Evolutionary conservation across 768 basidiomycete species (phyloP), one percentile per base, ranked within the genome.

Genomic region (Calocybe cyanea): DNA sequence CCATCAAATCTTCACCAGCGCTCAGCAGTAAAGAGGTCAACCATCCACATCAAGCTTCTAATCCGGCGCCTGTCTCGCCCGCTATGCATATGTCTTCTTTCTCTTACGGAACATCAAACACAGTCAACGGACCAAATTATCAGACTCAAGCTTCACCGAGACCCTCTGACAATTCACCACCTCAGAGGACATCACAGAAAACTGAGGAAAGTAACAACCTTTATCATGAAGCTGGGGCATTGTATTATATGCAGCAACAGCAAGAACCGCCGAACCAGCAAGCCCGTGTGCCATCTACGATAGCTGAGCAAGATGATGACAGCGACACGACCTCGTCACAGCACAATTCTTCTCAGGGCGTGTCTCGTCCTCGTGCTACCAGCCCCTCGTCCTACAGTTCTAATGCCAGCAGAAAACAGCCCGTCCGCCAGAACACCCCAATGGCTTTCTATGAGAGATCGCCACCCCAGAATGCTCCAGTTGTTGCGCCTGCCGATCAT

Each of bases 171-270:
- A 23, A 54, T 2, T 48, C 49, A 15, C 43, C 58, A 7, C 47
- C 55, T 8, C 38, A 57, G 2, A 17, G 37, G 7, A 19, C 42
- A 19, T 41, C 32, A 21, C 13, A 21, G 2, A 53, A 50, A 8
- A 58, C 62, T 32, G 67, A 69, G 31, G 63, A 63, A 5, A 48
- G 61, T 51, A 49, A 48, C 51, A 62, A 68, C 62, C 61, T 84
- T 20, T 66, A 70, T 38, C 64, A 70, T 43, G 83, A 85, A 57
- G 80, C 80, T 9, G 80, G 80, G 19, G 81, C 83, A 10, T 60
- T 87, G 34, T 86, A 77, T 63, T 85, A 80, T 58, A 82, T 87
- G 78, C 78, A 79, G 48, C 76, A 79, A 48, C 76, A 85, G 51
- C 61, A 75, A 40, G 72, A 74, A 47, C 63, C 15, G 43, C 51